phyloP scores from a whole-genome alignment of 768 basidiomycete species.

The Galerina sulciceps region DNA sequence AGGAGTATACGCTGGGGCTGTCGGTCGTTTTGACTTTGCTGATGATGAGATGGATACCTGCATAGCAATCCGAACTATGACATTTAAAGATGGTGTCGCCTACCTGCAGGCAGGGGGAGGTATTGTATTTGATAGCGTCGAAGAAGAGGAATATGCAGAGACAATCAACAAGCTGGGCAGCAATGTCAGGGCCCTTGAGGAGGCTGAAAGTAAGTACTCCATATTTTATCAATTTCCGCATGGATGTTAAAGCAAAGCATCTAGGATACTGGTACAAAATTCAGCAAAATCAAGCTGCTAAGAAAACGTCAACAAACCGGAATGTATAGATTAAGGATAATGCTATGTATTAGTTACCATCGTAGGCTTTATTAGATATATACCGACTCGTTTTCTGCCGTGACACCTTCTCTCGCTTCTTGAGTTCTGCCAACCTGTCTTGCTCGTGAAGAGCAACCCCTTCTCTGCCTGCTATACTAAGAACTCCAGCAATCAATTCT shows the following conservation, averaged over 20 bases:
- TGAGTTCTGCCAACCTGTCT: slow-evolving; percentile 31
- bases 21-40: slow-evolving; percentile 97
- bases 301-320: slow-evolving; percentile 23
- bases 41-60: slow-evolving; percentile 96
- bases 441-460: slow-evolving; percentile 54
- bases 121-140: slow-evolving; percentile 95
- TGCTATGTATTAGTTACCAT: slow-evolving; percentile 20
- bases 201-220: slow-evolving; percentile 79
- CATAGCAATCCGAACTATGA: slow-evolving; percentile 98
- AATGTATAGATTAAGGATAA: slow-evolving; percentile 23
- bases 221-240: background rate
- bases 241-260: slow-evolving; percentile 21
- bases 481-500: slow-evolving; percentile 86
- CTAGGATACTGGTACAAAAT: slow-evolving; percentile 74
- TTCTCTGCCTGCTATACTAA: slow-evolving; percentile 86
- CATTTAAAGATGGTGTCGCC: slow-evolving; percentile 89
- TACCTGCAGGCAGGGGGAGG: slow-evolving; percentile 98
- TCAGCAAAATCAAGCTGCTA: slow-evolving; percentile 48
- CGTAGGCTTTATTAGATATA: slow-evolving; percentile 9
- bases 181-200: slow-evolving; percentile 83
- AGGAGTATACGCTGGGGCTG: slow-evolving; percentile 96
- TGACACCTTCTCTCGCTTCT: slow-evolving; percentile 28
- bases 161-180: slow-evolving; percentile 93
- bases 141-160: slow-evolving; percentile 96
- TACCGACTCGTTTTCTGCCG: slow-evolving; percentile 23